These are phyloP conservation scores for Hypomontagnella submonticulosa DNA, from an alignment of 495 filamentous ascomycete genomes.

Conservation along the genomic window DNA sequence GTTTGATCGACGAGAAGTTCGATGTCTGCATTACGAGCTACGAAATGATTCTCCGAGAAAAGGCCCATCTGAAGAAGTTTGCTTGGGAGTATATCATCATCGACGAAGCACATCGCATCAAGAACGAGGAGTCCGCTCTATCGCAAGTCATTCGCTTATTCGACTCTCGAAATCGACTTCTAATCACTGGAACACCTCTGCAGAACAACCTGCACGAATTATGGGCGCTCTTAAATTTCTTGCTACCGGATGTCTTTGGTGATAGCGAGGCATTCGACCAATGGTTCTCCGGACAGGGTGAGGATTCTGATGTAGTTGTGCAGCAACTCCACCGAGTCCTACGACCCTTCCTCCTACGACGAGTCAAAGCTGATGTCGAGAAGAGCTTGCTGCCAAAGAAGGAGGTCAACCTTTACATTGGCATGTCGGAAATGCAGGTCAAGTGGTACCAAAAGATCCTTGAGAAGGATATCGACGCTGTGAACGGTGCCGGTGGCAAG, in stretches of 20 bases:
- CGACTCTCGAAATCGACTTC: conserved; percentile 91
- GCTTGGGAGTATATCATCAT: conserved; percentile 99
- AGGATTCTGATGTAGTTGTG: conserved; percentile 94
- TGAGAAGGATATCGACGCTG: conserved; percentile 98
- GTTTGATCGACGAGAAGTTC: conserved; percentile 89
- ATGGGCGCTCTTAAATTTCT: conserved; percentile 98
- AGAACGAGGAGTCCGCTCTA: conserved; percentile 97
- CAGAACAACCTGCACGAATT: conserved; percentile 99
- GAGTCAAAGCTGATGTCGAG: conserved; percentile 98
- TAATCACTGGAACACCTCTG: conserved; percentile 97
- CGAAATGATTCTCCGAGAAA: conserved; percentile 96
- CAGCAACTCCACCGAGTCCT: conserved; percentile 95
- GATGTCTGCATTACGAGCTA: conserved; percentile 96
- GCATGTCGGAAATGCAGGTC: conserved; percentile 99
- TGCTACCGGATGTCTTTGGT: conserved; percentile 97
- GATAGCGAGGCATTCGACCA: conserved; percentile 98
- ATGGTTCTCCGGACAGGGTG: conserved; percentile 92
- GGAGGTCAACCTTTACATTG: conserved; percentile 95
- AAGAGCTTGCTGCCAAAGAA: conserved; percentile 98
- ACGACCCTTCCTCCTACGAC: conserved; percentile 91
- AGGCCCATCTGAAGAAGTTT: conserved; percentile 94
- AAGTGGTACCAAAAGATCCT: conserved; percentile 99
- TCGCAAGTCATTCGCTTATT: conserved; percentile 97
- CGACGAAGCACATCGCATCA: conserved; percentile 98
- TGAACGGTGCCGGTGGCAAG: conserved; percentile 96